Base-by-base conservation (phyloP, 2,329 filamentous ascomycete genomes). In the Thelonectria olida region DNA sequence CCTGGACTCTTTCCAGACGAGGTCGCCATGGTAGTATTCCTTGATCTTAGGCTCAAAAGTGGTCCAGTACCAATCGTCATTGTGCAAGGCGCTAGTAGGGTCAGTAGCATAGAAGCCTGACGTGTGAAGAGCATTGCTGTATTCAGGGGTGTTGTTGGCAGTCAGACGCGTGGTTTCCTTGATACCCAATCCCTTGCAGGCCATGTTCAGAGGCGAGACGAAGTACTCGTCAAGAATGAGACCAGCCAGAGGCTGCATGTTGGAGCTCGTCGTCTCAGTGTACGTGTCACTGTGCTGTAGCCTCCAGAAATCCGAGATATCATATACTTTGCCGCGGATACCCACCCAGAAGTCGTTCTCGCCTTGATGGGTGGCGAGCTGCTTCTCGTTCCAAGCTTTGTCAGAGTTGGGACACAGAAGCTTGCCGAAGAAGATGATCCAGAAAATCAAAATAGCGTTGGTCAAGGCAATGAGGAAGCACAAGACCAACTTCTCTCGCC, bases 401-500 rank as follows among this genome's bases (percentile, higher is more conserved):
- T 97, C 88, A 66, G 88, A 92, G 74, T 97, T 94, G 15, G 96
- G 96, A 74, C 96, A 99, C 3, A 98, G 82, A 1, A 99, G 77
- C 56, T 85, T 88, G 28, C 95, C 94, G 70, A 99, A 96, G 38
- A 80, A 87, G 65, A 97, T 86, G 70, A 99, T 97, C 86, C 93
- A 97, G 80, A 99, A 99, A 59, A 97, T 84, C 63, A 99, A 87
- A 25, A 87, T 73, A 38, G 75, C 93, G 78, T 99, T 99, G 67
- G 96, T 79, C 12, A 99, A 71, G 28, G 92, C 75, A 68, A 99
- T 98, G 53, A 97, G 71, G 60, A 92, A 82, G 47, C 94, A 88
- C 10, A 99, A 81, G 0, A 96, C 90, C 10, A 99, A 52, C 79
- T 99, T 99, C 74, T 99, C 96, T 77, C 96, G 88, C 96, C 96